Conservation (phyloP, 306 rosid species). For the Trifolium dubium region DNA sequence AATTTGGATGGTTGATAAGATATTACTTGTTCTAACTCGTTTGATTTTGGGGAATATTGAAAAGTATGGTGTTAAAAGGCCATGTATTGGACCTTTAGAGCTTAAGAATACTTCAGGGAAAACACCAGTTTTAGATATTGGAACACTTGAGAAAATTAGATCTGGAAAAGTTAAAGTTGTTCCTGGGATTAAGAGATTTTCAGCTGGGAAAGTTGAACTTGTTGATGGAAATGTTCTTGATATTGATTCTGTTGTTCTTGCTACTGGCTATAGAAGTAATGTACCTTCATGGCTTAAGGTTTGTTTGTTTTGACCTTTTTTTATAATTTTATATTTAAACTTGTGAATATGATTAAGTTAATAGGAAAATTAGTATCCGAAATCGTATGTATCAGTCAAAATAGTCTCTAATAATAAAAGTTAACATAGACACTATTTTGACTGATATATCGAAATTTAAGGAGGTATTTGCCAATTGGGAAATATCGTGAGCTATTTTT, state of each 20-base stretch:
- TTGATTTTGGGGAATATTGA: conserved; percentile 69
- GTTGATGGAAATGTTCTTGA: conserved; percentile 64
- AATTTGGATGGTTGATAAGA: conserved; percentile 76
- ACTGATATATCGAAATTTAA: neutral
- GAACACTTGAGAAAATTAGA: conserved; percentile 75
- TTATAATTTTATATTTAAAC: neutral
- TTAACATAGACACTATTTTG: neutral
- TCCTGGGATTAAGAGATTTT: conserved; percentile 78
- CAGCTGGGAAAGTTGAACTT: conserved; percentile 64
- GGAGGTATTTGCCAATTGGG: no score
- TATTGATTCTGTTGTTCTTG: conserved; percentile 86
- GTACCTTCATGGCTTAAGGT: conserved; percentile 99
- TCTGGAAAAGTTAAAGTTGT: conserved; percentile 81
- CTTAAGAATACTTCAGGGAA: conserved; percentile 77
- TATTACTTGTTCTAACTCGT: conserved; percentile 60
- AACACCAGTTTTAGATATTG: conserved; percentile 91
- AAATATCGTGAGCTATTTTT: no score
- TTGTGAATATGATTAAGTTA: neutral
- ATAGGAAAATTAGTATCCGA: neutral
- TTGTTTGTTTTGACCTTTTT: conserved; percentile 25
- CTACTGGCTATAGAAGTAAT: conserved; percentile 94
- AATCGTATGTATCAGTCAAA: neutral
- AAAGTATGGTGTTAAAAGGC: conserved; percentile 74
- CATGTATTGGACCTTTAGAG: conserved; percentile 74
- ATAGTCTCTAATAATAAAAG: no score